Evolutionary conservation across 257 asterid genomes (phyloP).

Genomic region (Solanum infundibuliforme): DNA sequence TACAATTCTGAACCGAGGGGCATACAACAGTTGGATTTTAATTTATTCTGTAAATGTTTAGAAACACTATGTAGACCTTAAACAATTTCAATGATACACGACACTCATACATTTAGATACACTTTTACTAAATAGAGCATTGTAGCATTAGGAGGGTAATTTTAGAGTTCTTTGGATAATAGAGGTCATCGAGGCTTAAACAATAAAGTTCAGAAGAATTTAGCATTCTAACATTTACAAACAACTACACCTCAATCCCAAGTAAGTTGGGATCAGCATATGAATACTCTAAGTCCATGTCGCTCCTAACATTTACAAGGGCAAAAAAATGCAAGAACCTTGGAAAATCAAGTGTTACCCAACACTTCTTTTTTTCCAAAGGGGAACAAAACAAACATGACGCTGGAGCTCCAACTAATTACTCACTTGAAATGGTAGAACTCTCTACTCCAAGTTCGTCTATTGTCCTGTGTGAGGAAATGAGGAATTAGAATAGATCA

Average conservation of each 20-base stretch:
- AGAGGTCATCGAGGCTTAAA: neutral
- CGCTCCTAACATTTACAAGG: neutral
- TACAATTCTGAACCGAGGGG: neutral
- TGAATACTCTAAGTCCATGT: neutral
- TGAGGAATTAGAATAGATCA: neutral
- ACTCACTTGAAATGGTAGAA: constrained; percentile 54
- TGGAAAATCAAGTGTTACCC: neutral
- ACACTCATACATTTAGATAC: neutral
- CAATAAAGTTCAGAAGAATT: neutral
- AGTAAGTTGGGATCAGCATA: neutral
- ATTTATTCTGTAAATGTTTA: neutral
- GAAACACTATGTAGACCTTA: neutral
- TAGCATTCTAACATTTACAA: neutral
- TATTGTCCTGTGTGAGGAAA: constrained; percentile 33
- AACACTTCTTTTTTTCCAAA: neutral
- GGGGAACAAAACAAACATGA: neutral
- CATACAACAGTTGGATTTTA: neutral
- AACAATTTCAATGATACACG: neutral
- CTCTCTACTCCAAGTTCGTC: constrained; percentile 69
- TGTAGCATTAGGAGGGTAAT: neutral
- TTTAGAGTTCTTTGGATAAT: neutral
- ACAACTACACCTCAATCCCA: neutral
- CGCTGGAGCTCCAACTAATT: neutral
- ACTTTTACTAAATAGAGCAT: neutral
- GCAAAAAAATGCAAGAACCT: neutral